Evolutionary conservation across 345 rosid species (phyloP).

Genomic region (Microcos paniculata): DNA sequence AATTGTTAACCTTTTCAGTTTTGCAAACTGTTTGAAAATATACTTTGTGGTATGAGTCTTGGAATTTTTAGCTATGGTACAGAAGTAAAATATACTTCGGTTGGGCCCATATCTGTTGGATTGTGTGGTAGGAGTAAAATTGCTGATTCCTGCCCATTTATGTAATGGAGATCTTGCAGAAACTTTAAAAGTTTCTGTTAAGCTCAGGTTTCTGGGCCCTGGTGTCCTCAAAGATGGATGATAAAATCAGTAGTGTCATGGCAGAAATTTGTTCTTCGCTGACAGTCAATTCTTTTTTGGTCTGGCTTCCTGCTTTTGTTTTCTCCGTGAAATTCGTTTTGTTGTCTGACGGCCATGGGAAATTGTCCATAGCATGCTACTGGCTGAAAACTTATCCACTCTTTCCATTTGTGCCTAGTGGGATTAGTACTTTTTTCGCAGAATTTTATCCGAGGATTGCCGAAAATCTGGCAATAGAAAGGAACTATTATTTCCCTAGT

Average conservation of each 20-base stretch:
- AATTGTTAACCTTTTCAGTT: conserved; percentile 8
- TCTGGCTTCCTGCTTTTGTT: conserved; percentile 16
- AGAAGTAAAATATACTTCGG: not conserved
- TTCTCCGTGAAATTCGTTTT: conserved; percentile 11
- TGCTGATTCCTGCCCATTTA: conserved; percentile 13
- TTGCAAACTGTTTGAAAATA: not conserved
- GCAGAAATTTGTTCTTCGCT: conserved; percentile 5
- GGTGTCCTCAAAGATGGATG: conserved; percentile 20
- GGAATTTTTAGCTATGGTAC: conserved; percentile 1
- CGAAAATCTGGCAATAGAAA: not conserved
- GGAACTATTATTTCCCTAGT: not conserved
- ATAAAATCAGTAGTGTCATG: conserved; percentile 12
- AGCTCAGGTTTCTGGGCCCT: conserved; percentile 39
- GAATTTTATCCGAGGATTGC: not conserved
- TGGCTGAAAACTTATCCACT: conserved; percentile 5
- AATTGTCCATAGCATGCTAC: conserved; percentile 22
- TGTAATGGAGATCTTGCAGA: conserved; percentile 16
- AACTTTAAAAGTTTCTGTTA: conserved; percentile 23
- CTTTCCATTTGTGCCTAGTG: not conserved
- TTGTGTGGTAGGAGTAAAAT: conserved; percentile 16
- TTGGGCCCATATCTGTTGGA: conserved; percentile 16
- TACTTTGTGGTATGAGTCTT: conserved; percentile 5
- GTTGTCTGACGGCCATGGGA: conserved; percentile 32
- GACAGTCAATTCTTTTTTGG: conserved; percentile 19
- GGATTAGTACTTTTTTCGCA: not conserved